Conservation (phyloP, 2,329 filamentous ascomycete species). For the Paecilomyces fulvus region DNA sequence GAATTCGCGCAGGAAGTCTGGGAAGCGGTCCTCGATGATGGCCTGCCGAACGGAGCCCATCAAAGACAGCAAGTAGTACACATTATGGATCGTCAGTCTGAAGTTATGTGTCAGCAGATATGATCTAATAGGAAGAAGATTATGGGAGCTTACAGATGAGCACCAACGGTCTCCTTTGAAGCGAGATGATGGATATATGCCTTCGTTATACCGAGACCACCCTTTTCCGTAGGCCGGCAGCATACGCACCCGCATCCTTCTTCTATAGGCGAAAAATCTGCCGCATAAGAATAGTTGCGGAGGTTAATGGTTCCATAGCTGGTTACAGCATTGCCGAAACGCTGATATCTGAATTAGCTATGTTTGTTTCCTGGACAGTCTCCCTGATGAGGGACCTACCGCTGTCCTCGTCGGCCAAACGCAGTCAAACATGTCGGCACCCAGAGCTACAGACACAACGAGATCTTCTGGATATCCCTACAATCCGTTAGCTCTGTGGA, state of each 20-base stretch:
- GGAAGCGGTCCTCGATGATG: constrained; percentile 73
- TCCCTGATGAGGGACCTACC: constrained; percentile 32
- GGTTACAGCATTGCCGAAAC: constrained; percentile 92
- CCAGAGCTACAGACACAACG: constrained; percentile 83
- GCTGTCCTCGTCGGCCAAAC: constrained; percentile 97
- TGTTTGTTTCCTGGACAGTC: background rate
- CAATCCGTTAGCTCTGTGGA: constrained; percentile 8
- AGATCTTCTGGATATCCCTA: constrained; percentile 90
- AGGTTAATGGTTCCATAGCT: constrained; percentile 74
- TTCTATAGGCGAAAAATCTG: constrained; percentile 78
- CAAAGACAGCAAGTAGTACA: constrained; percentile 80
- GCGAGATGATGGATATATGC: constrained; percentile 89
- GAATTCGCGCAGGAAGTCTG: constrained; percentile 67
- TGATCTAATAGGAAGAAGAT: background rate
- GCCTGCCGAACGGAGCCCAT: constrained; percentile 69
- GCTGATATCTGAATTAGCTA: constrained; percentile 27
- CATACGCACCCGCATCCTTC: constrained; percentile 71
- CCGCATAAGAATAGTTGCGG: constrained; percentile 63
- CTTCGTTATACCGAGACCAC: constrained; percentile 71
- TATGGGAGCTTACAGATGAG: constrained; percentile 48
- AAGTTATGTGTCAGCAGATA: constrained; percentile 6
- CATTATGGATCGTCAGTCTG: constrained; percentile 88
- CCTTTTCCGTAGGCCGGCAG: constrained; percentile 59
- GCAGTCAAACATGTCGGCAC: constrained; percentile 99
- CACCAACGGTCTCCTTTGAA: constrained; percentile 89